Base-by-base conservation (phyloP, 2,329 filamentous ascomycete species). In the Zymoseptoria tritici region DNA sequence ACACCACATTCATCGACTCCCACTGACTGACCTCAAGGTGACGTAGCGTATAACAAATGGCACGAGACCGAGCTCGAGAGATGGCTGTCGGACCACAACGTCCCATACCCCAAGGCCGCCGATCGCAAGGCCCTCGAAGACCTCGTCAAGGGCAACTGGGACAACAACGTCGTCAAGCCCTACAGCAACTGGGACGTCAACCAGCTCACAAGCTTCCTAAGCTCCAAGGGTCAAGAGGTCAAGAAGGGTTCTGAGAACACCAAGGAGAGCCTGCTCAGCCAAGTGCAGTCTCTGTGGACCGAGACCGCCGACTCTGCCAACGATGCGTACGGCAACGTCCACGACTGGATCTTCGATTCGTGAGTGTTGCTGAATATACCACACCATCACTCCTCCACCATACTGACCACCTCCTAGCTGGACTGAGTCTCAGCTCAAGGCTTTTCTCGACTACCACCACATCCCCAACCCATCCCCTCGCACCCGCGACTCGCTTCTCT, bases 31-130 rank as follows among this genome's bases (percentile, higher is more conserved):
- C 64, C 26, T 57, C 58, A 58, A 70, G 67, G 62, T 63, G 68
- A 67, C 52, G 54, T 71, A 96, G 93, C 88, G 16, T 97, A 97
- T 82, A 97, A 97, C 79, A 97, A 94, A 75, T 99, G 94, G 94
- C 93, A 97, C 71, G 88, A 97, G 80, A 96, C 90, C 21, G 94
- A 99, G 81, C 85, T 99, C 29, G 93, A 99, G 79, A 85, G 92
- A 71, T 99, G 94, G 94, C 85, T 99, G 55, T 89, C 89, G 29
- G 94, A 99, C 73, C 84, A 97, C 78, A 85, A 92, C 74, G 82
- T 99, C 60, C 91, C 93, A 9, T 91, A 97, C 74, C 91, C 94
- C n/a, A 87, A 85, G 9, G 85, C 92, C 9, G 86, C 93, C 54
- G 91, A 97, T 76, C 91, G 94, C 71, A 96, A 94, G 77, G 91